phyloP scores from a whole-genome alignment of 2,329 filamentous ascomycete genomes.

The Hypoxylon sp. region DNA sequence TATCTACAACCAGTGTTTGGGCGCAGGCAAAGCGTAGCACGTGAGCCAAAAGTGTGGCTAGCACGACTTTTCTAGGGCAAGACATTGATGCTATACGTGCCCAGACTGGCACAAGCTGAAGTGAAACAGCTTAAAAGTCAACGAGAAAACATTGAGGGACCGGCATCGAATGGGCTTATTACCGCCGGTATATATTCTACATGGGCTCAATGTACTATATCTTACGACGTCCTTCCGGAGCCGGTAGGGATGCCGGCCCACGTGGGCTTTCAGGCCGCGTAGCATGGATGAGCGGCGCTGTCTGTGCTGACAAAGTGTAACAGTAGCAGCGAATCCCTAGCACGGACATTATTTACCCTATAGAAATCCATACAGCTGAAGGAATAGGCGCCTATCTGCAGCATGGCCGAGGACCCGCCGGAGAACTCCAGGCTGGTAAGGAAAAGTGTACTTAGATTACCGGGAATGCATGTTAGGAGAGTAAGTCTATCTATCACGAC shows the following conservation, averaged over 20 bases:
- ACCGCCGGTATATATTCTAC: conserved; percentile 35
- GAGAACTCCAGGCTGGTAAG: conserved; percentile 11
- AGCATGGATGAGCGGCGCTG: conserved; percentile 30
- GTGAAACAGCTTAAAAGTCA: conserved; percentile 1
- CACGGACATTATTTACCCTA: conserved; percentile 9
- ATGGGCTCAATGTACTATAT: conserved; percentile 3
- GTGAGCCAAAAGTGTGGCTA: conserved; percentile 21
- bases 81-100: conserved; percentile 31
- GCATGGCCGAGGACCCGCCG: conserved; percentile 31
- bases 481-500: conserved; percentile 19
- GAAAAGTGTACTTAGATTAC: conserved; percentile 8
- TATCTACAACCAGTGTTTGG: conserved; percentile 34
- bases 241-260: conserved; percentile 32
- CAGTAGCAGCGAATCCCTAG: conserved; percentile 35
- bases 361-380: conserved; percentile 18
- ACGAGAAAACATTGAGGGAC: conserved; percentile 9
- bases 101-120: conserved; percentile 17
- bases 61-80: conserved; percentile 19
- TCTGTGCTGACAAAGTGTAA: conserved; percentile 31
- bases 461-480: conserved; percentile 15
- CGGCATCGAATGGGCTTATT: conserved; percentile 1
- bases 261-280: conserved; percentile 15
- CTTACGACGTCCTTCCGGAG: conserved; percentile 36
- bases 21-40: conserved; percentile 16
- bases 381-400: conserved; percentile 10